Base-by-base conservation (phyloP, 2,329 filamentous ascomycete genomes). In the Thelonectria rubi region DNA sequence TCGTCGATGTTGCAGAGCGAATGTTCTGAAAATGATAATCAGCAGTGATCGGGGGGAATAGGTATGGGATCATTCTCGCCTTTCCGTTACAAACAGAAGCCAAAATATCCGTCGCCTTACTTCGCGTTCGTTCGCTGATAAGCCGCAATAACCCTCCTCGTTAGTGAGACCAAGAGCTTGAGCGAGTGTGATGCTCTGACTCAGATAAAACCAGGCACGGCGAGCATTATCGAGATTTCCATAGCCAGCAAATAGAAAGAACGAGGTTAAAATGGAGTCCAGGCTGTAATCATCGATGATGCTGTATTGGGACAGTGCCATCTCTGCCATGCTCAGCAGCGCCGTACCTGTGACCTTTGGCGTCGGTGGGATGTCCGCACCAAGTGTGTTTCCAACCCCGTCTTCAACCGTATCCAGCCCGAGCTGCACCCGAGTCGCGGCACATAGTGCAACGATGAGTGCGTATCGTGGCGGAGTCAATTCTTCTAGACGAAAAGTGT, bases 1-100 rank as follows among this genome's bases (percentile, higher is more conserved):
- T 15, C 71, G 65, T 20, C 74, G 67, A 37, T 71, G 70, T 34
- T 76, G 74, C 0, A 76, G 62, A 1, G 74, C 72, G 54, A 74
- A 75, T 0, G 74, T 75, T 11, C 73, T 75, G 30, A 7, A 12
- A 14, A 8, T 3, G 3, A 15, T 40, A 3, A 14, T 56, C 1
- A 10, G 0, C 63, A 50, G 45, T 0, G 20, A 2, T 12, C 40
- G 5, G 1, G 14, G 9, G 10, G 2, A 0, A 3, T 0, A 4
- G 1, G 1, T 1, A 3, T 1, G 20, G 20, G 15, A 42, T 17
- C 14, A 14, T 7, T 1, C 39, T 3, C 12, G 70, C 73, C 74
- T 58, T 54, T 75, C 74, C 11, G 74, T 75, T 0, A 77, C 75
- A 50, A 77, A 77, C 0, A 77, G 42, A 0, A 77, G 66, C 75